A percentile compares a stretch with the other conserved stretches of the same genome.
Conservation (phyloP, 1,139 yeast genomes). For the Geotrichum histeridarum region DNA sequence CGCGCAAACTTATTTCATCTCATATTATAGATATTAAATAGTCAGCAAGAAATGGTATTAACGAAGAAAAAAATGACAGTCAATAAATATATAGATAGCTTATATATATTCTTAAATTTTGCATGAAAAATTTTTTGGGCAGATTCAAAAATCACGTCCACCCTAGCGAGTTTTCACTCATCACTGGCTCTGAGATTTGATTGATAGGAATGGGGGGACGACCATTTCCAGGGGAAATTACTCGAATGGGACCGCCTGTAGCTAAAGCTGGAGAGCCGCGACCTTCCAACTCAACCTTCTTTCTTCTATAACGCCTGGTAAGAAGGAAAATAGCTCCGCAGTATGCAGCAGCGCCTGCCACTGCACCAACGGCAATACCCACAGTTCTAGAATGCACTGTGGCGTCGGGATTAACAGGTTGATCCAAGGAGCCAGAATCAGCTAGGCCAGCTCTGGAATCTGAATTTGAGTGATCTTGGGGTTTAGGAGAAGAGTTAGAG, state of each 20-base stretch:
- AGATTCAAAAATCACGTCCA: constrained; percentile 31
- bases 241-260: constrained; percentile 16
- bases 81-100: too few species aligned
- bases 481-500: constrained; percentile 12
- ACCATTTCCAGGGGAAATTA: constrained; percentile 18
- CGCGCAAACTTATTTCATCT: too few species aligned
- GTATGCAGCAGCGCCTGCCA: constrained; percentile 37
- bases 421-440: constrained; percentile 37
- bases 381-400: constrained; percentile 33
- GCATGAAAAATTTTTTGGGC: too few species aligned
- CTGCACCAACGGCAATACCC: constrained; percentile 41
- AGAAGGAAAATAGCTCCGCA: constrained; percentile 37
- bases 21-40: too few species aligned
- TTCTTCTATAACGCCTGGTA: constrained; percentile 33
- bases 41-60: too few species aligned
- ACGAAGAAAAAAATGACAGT: too few species aligned
- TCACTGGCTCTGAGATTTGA: constrained; percentile 39
- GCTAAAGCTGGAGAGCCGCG: constrained; percentile 19
- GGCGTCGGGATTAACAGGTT: constrained; percentile 26
- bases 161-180: constrained; percentile 41
- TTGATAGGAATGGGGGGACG: constrained; percentile 21
- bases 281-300: constrained; percentile 22
- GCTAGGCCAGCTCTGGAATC: constrained; percentile 20
- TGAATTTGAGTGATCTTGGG: not conserved
- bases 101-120: too few species aligned